Conservation (phyloP, 192 early-diverging fungal genomes). For the Phlyctochytrium bullatum region DNA sequence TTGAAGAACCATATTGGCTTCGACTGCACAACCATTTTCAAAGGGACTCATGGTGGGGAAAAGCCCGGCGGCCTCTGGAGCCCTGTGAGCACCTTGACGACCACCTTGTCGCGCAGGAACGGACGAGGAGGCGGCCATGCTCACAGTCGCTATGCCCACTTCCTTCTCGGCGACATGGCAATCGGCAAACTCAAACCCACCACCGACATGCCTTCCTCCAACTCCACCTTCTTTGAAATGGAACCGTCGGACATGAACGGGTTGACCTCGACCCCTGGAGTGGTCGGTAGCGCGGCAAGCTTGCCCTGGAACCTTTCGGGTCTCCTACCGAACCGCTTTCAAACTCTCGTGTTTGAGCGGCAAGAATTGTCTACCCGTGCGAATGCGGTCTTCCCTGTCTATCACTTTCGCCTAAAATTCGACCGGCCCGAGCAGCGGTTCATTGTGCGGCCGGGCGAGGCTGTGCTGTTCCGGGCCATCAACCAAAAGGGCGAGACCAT, state of each 20-base stretch:
- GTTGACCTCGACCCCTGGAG: neutral
- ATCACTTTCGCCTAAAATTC: slow-evolving; percentile 21
- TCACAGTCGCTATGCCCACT: slow-evolving; percentile 33
- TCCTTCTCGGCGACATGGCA: slow-evolving; percentile 23
- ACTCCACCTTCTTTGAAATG: neutral
- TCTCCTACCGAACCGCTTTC: no score
- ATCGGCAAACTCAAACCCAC: slow-evolving; percentile 33
- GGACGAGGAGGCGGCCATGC: slow-evolving; percentile 1
- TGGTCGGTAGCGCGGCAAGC: no score
- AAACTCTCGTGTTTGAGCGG: no score
- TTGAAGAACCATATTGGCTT: slow-evolving; percentile 19
- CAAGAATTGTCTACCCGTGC: no score
- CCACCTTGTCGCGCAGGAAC: neutral
- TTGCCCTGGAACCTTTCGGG: no score
- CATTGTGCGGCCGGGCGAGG: slow-evolving; percentile 23
- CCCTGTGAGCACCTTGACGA: neutral
- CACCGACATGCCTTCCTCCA: no score
- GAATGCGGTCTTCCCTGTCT: slow-evolving; percentile 6
- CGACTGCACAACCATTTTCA: slow-evolving; percentile 27
- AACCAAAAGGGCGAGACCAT: slow-evolving; percentile 20
- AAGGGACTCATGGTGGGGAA: slow-evolving; percentile 1
- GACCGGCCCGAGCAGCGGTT: slow-evolving; percentile 8
- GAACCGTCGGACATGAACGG: neutral
- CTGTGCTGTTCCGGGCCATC: slow-evolving; percentile 26
- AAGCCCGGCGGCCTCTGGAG: neutral